Base-by-base conservation (phyloP, 768 basidiomycete genomes). In the Boletus sp. region DNA sequence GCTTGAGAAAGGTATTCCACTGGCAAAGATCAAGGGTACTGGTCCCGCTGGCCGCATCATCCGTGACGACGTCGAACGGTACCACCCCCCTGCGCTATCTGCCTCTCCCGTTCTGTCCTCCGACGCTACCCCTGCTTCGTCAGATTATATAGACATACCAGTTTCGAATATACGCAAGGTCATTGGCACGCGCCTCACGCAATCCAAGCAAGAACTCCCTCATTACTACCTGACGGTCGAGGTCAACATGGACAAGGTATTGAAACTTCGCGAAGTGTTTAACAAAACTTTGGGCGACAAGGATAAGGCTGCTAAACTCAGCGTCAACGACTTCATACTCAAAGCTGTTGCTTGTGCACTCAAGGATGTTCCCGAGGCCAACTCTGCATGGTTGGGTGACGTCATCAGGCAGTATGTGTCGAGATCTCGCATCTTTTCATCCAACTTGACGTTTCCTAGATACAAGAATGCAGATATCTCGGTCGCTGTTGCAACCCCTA, bases 391-490 rank as follows among this genome's bases (percentile, higher is more conserved):
- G 97, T 73, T 98, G 56, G 95, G 95, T 60, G 96, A 99, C 60
- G 82, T 86, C 53, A 96, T 99, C 73, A 79, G 97, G 74, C 90
- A 90, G 95, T 97, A 70, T 64, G 94, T 73, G 33, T 49, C 38
- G 8, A 17, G 14, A 23, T 33, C 30, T 37, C 10, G 2, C 14
- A 17, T 38, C 13, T 10, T 13, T 45, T 14, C 14, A 14, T 13
- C 4, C 43, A 21, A 39, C 41, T 45, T 33, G 54, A 57, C 38
- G 33, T 48, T 21, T 25, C 41, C 7, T 62, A 89, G 94, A 63
- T 98, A 96, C 79, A 90, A 93, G 72, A 96, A 94, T 69, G 93
- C 91, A 53, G 97, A 99, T 71, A 96, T 99, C 64, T 97, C 89
- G 51, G 81, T 99, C 56, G 97, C 97, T 54, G 97, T 99, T 55